Evolutionary conservation across 192 early-diverging fungal genomes (phyloP), one percentile per base, ranked within the genome.

Genomic region (Chytriomyces sp.): DNA sequence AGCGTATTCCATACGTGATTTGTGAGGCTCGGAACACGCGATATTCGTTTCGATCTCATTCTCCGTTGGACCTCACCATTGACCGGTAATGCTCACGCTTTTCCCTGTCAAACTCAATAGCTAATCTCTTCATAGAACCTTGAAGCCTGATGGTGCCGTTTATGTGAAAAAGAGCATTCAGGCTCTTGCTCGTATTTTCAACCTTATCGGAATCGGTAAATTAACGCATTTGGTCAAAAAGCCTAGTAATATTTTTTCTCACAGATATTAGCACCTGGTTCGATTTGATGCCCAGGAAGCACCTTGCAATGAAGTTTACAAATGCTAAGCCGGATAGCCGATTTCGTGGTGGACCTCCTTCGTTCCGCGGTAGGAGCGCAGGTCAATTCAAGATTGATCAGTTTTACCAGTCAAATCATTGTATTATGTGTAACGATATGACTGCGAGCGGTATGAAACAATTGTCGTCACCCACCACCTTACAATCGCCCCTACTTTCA

Each of bases 1-100:
- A 97, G 72, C 85, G 96, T 10, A 91, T 97, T 25, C 94, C 96
- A 1, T 97, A 92, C 65, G 85, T 97, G 1, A 91, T 98, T 2
- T 87, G 92, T 0, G 77, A 91, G 64, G 81, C 85, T 22, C 89
- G 88, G n/a, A 80, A 85, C 10, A 80, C 83, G 6, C 83, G 91
- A 36, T 75, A 96, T 10, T 86, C 84, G 10, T 93, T 95, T 67
- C 88, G 88, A 25, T 88, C 90, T 7, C 84, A 94, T 14, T 63
- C 79, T 6, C 93, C 94, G 1, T 78, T 88, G 17, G 84, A 86
- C 7, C 69, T 93, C n/a, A 76, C 77, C 25, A 63, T 25, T 1
- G 74, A 77, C 71, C 30, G 75, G 81, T 82, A 44, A 28, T 19
- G 1, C 10, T 7, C 33, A 49, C 25, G 30, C 5, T 32, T 54